Conservation (phyloP, 495 filamentous ascomycete genomes). For the Jackrogersella minutella region DNA sequence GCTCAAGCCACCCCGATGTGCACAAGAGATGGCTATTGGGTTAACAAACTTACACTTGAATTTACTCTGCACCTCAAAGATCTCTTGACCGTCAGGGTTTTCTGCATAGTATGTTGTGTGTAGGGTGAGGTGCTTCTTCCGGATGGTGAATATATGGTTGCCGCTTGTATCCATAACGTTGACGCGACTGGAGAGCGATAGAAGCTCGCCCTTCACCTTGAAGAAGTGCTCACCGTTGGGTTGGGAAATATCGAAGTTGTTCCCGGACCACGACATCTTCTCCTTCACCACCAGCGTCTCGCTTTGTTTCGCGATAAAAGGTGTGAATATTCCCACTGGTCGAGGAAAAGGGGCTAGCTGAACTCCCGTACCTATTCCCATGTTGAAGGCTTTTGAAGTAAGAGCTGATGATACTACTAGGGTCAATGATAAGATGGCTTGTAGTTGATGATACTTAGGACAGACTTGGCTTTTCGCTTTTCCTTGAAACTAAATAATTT, state of each 20-base stretch:
- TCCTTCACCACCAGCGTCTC: conserved; percentile 64
- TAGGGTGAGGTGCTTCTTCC: conserved; percentile 59
- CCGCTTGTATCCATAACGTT: conserved; percentile 55
- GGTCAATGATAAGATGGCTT: neutral
- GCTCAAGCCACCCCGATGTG: neutral
- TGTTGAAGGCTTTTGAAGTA: neutral
- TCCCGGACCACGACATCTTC: conserved; percentile 62
- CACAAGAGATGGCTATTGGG: neutral
- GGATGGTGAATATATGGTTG: conserved; percentile 60
- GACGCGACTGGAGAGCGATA: conserved; percentile 52
- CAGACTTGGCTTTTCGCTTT: neutral
- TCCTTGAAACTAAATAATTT: too few relatives aligned
- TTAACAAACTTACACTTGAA: conserved; percentile 53
- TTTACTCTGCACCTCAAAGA: conserved; percentile 61
- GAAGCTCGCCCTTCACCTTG: conserved; percentile 60
- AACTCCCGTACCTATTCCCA: neutral
- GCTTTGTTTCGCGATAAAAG: conserved; percentile 55
- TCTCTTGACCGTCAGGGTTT: conserved; percentile 49
- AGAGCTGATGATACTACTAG: neutral
- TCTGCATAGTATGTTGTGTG: conserved; percentile 59
- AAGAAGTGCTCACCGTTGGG: conserved; percentile 57
- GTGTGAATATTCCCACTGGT: conserved; percentile 57
- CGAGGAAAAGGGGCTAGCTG: conserved; percentile 48
- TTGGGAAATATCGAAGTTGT: conserved; percentile 64
- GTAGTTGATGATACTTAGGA: neutral